Conservation (phyloP, 768 basidiomycete species). For the Melanogaster broomeanus region DNA sequence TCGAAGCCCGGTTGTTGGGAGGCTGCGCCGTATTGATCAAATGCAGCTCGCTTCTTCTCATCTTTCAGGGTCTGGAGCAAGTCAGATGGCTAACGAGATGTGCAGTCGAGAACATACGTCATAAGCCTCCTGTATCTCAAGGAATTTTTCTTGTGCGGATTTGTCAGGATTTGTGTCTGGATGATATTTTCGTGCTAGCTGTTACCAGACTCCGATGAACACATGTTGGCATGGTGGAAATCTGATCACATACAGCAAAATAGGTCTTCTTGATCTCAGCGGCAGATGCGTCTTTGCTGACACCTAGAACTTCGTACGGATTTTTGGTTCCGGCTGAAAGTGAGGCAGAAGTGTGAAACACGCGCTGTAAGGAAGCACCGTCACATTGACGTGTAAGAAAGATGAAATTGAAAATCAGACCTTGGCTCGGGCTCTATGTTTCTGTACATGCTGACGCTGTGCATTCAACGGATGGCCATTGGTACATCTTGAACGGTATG, state of each 20-base stretch:
- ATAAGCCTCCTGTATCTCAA: conserved; percentile 97
- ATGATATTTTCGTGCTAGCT: conserved; percentile 98
- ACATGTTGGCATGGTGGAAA: conserved; percentile 12
- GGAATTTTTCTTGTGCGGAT: conserved; percentile 86
- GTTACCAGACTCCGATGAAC: conserved; percentile 14
- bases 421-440: conserved; percentile 35
- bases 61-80: conserved; percentile 81
- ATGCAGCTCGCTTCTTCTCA: conserved; percentile 87
- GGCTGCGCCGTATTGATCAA: conserved; percentile 89
- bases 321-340: conserved; percentile 61
- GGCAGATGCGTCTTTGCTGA: conserved; percentile 76
- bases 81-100: conserved; percentile 20
- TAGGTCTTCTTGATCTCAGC: conserved; percentile 98
- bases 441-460: conserved; percentile 15
- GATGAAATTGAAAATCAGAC: conserved; percentile 33
- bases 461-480: conserved; percentile 22
- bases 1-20: conserved; percentile 95
- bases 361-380: conserved; percentile 49
- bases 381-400: conserved; percentile 17
- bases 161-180: conserved; percentile 97
- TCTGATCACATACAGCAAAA: conserved; percentile 69
- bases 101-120: conserved; percentile 60
- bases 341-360: conserved; percentile 69
- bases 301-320: conserved; percentile 91
- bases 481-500: conserved; percentile 40